Base-by-base conservation (phyloP, 1,284 basidiomycete species). In the Clitocybe nebularis region DNA sequence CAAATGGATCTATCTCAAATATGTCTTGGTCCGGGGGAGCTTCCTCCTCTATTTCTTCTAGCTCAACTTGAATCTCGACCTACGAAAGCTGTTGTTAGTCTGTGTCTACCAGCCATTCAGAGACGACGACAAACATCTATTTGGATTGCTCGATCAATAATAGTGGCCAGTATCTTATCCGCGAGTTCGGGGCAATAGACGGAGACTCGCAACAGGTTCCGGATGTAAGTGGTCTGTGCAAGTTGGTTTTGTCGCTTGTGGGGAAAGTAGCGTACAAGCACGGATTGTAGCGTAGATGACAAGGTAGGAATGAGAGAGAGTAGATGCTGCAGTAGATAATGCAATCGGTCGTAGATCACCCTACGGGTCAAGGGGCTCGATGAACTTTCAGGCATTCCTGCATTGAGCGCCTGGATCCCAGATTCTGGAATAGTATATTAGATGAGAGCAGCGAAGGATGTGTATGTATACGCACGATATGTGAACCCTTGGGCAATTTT, bases 51-150 rank as follows among this genome's bases (percentile, higher is more conserved):
- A 95, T 69, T 53, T 97, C 93, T 60, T 98, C 95, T 2, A 95
- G 62, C 57, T 95, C 93, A 14, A 94, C 88, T 63, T 97, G 95
- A 38, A 99, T 96, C 65, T 99, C 95, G 34, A 98, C 90, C 90
- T 93, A 53, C 5, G n/a, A 19, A 11, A 11, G 23, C 24, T 11
- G 26, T 9, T 20, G 9, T 33, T 16, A 20, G 19, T 6, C 21
- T 13, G 21, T 16, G 2, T 23, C 7, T 28, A 26, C 7, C 2
- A 41, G 33, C 22, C n/a, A 33, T 8, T 26, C 32, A 33, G 24
- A 5, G 2, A n/a, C 23, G 16, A 38, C 33, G 2, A 73, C 88
- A 49, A 58, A 95, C 94, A 61, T 99, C 96, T 45, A 99, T 92
- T 61, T 95, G 86, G 28, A 99, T 84, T 33, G 93, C 89, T 11